Evolutionary conservation across 495 filamentous ascomycete genomes (phyloP).

Genomic region (Penicillium robsamsonii): DNA sequence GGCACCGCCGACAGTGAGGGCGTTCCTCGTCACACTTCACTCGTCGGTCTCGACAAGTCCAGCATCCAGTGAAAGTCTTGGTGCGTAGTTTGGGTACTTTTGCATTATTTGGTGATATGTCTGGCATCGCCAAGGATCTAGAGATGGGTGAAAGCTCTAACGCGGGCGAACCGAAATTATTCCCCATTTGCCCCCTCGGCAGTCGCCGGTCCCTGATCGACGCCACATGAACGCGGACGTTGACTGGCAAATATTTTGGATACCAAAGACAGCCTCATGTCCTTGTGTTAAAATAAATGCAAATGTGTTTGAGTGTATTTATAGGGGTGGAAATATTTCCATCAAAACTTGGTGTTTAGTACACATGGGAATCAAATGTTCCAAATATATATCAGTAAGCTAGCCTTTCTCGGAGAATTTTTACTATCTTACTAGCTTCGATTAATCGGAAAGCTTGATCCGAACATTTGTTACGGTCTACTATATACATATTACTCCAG

Average conservation of each 20-base stretch:
- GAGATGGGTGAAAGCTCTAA: conserved; percentile 8
- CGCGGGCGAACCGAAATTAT: conserved; percentile 4
- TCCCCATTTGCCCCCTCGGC: conserved; percentile 19
- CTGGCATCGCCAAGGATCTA: conserved; percentile 22
- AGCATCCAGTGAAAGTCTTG: conserved; percentile 32
- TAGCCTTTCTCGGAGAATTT: no score
- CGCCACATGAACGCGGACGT: conserved; percentile 1
- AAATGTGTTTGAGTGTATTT: background rate
- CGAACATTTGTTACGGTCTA: background rate
- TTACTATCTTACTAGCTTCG: background rate
- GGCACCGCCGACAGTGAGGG: conserved; percentile 40
- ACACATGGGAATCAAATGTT: background rate
- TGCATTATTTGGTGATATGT: conserved; percentile 12
- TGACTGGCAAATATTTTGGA: background rate
- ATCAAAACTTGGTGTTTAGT: background rate
- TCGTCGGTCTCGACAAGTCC: conserved; percentile 35
- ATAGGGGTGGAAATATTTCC: background rate
- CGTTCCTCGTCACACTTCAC: conserved; percentile 47
- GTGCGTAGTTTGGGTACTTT: conserved; percentile 22
- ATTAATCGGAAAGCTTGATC: background rate
- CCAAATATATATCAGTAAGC: background rate
- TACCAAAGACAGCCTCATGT: background rate
- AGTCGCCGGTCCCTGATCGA: conserved; percentile 13
- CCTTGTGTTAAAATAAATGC: background rate
- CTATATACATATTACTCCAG: no score